Conservation (phyloP, 1,139 yeast species). For the Lodderomyces margitis region DNA sequence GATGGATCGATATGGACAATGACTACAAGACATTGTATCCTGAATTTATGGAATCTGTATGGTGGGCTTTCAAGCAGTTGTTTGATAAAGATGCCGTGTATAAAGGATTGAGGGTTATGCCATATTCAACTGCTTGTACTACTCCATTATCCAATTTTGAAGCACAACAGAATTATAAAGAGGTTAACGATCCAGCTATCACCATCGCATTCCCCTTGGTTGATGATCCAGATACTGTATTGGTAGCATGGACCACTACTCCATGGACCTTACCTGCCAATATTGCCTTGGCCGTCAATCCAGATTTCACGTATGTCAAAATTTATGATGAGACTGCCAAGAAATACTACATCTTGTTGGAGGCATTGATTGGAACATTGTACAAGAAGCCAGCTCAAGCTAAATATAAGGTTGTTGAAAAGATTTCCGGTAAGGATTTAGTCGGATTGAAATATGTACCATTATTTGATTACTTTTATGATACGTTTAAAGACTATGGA, state of each 20-base stretch:
- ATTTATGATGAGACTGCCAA: conserved; percentile 86
- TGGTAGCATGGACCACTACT: conserved; percentile 99
- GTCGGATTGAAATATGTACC: conserved; percentile 82
- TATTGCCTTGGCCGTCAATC: conserved; percentile 87
- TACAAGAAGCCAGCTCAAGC: conserved; percentile 95
- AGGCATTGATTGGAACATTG: conserved; percentile 72
- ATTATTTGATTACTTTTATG: conserved; percentile 75
- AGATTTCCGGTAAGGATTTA: conserved; percentile 73
- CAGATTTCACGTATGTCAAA: conserved; percentile 87
- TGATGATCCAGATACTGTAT: conserved; percentile 74
- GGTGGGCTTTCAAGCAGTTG: conserved; percentile 97
- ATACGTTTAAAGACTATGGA: conserved; percentile 70
- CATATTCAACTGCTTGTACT: conserved; percentile 95
- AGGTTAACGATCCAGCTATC: conserved; percentile 94
- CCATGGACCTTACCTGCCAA: conserved; percentile 99
- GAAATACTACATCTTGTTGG: conserved; percentile 77
- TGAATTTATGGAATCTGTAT: conserved; percentile 92
- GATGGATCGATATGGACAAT: conserved; percentile 99
- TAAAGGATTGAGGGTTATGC: conserved; percentile 97
- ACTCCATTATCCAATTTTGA: conserved; percentile 97
- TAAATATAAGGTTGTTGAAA: conserved; percentile 79
- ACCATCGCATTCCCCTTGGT: conserved; percentile 84
- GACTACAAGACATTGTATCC: conserved; percentile 98
- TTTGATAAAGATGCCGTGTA: conserved; percentile 84
- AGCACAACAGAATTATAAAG: conserved; percentile 98